Percentiles rank a stretch among this genome's conserved stretches.
These are phyloP conservation scores for Pythium inflatum DNA, from an alignment of 352 stramenopile species.

Conservation along the genomic window DNA sequence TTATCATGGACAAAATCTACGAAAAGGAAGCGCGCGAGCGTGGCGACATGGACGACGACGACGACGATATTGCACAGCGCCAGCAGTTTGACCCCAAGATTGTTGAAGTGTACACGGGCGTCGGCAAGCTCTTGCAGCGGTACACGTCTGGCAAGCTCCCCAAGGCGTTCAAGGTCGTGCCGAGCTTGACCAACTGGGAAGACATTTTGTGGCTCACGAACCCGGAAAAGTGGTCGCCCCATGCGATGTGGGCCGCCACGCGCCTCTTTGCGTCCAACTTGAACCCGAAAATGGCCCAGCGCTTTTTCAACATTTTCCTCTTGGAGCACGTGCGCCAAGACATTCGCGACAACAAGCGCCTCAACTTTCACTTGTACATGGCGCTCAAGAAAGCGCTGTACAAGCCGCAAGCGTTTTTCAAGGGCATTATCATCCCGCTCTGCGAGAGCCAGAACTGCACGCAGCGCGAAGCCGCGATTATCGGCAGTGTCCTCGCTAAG, in stretches of 20 bases:
- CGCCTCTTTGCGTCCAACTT: constrained; percentile 99
- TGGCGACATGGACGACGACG: constrained; percentile 74
- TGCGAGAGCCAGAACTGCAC: constrained; percentile 95
- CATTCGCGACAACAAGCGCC: constrained; percentile 96
- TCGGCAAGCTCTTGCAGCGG: constrained; percentile 96
- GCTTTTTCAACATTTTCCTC: constrained; percentile 99
- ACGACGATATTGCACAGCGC: constrained; percentile 60
- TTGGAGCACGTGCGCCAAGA: constrained; percentile 97
- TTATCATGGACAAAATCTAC: constrained; percentile 99
- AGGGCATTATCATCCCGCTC: constrained; percentile 98
- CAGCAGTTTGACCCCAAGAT: constrained; percentile 94
- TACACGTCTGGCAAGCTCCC: constrained; percentile 99
- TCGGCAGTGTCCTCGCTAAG: constrained; percentile 96
- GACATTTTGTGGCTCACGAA: constrained; percentile 97
- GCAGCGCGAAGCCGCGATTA: constrained; percentile 97
- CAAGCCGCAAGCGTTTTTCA: constrained; percentile 99
- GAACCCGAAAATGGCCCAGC: constrained; percentile 99
- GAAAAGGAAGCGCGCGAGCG: constrained; percentile 93
- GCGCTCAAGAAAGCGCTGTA: constrained; percentile 98
- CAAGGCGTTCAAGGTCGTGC: constrained; percentile 99
- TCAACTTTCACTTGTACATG: constrained; percentile 99
- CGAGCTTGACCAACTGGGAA: constrained; percentile 98
- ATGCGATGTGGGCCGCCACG: constrained; percentile 97
- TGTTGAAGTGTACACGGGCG: constrained; percentile 98
- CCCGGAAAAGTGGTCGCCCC: constrained; percentile 98